These are phyloP conservation scores for Onygena corvina DNA, from an alignment of 2,329 filamentous ascomycete genomes.

Conservation along the genomic window DNA sequence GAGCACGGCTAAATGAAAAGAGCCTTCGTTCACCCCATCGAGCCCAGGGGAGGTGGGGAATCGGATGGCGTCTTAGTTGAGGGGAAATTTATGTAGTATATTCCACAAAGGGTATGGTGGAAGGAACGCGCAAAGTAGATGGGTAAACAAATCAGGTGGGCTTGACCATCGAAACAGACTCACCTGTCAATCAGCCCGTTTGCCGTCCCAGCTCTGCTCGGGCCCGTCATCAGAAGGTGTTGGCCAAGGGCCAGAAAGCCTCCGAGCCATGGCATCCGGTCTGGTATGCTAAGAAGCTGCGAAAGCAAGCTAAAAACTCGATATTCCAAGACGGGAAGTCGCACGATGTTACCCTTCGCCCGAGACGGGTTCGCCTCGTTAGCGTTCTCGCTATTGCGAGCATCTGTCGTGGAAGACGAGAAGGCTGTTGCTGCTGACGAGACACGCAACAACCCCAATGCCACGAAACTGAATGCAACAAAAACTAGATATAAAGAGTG, in stretches of 20 bases:
- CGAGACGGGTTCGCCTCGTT: slow-evolving; percentile 17
- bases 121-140: slow-evolving; percentile 7
- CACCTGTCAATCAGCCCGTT: slow-evolving; percentile 84
- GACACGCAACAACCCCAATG: slow-evolving; percentile 53
- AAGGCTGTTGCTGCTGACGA: slow-evolving; percentile 47
- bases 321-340: slow-evolving; percentile 61
- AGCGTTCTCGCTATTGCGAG: slow-evolving; percentile 5
- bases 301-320: slow-evolving; percentile 62
- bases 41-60: background rate
- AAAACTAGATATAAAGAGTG: slow-evolving; percentile 43
- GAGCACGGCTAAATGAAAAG: slow-evolving; percentile 3
- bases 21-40: slow-evolving; percentile 1
- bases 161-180: slow-evolving; percentile 34
- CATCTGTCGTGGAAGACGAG: slow-evolving; percentile 15
- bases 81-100: slow-evolving; percentile 3
- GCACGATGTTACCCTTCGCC: slow-evolving; percentile 22
- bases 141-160: slow-evolving; percentile 12
- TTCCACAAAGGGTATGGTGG: slow-evolving; percentile 8
- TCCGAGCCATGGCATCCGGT: slow-evolving; percentile 82
- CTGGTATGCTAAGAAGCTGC: slow-evolving; percentile 58
- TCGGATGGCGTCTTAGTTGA: background rate
- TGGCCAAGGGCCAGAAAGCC: slow-evolving; percentile 65
- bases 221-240: slow-evolving; percentile 59
- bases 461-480: slow-evolving; percentile 53
- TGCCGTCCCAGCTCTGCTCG: slow-evolving; percentile 60